Evolutionary conservation across 768 basidiomycete species (phyloP), one percentile per base, ranked within the genome.

Genomic region (Termitomyces sp.): DNA sequence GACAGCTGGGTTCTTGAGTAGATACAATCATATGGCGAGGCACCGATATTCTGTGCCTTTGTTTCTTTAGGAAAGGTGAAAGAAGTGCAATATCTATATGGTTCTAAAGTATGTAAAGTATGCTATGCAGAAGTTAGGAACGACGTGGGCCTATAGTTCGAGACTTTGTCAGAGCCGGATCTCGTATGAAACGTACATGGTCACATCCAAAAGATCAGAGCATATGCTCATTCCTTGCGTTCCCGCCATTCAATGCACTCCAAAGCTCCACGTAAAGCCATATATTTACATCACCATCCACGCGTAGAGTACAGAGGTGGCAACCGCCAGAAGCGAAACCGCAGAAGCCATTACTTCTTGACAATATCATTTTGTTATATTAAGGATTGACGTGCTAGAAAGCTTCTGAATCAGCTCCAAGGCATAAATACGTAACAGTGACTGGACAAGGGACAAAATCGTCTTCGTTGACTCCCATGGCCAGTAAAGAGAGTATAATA

Each of bases 1-100:
- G 79, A 77, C 59, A 70, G 72, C 53, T 93, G 89, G 89, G 66
- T 83, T 60, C 75, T 94, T 51, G 83, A 87, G 68, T 92, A 73
- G 74, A 67, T 55, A 47, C 45, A 47, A 54, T 46, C 62, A 64
- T 60, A 53, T 51, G 56, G 53, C n/a, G 17, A 47, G 55, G 56
- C 57, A 56, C 55, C 47, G 9, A 17, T 28, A 6, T 17, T 47
- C 53, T 35, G 23, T 37, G 21, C 17, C 33, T 51, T 37, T 26
- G 21, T 47, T 28, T 37, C 51, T 52, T 57, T 53, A 59, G 55
- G 59, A 56, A 57, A 48, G 41, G 26, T 46, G 53, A 56, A 60
- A 54, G 47, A 54, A 53, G 21, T 55, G 55, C 58, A 52, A 57
- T 17, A 38, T 10, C 23, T 45, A 28, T 40, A 17, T 50, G 49